Evolutionary conservation across 202 grass and related monocot genomes (phyloP).

Genomic region (Cymbopogon flexuosus): DNA sequence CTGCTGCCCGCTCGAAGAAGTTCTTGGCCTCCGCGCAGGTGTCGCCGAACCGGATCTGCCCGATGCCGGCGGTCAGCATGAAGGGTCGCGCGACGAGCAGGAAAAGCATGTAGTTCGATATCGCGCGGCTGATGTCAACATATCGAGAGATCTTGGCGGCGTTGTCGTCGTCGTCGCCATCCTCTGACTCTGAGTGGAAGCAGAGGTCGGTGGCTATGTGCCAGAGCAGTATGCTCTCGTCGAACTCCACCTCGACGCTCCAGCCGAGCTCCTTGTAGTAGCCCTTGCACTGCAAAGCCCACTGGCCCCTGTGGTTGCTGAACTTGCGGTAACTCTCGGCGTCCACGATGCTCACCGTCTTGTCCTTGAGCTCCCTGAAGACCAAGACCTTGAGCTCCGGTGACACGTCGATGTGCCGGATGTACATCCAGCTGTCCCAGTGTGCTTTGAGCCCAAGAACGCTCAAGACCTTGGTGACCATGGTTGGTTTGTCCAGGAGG

Average conservation of each 20-base stretch:
- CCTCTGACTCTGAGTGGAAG: constrained; percentile 10
- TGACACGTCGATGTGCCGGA: constrained; percentile 22
- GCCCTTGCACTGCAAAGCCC: constrained; percentile 47
- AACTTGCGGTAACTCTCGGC: constrained; percentile 43
- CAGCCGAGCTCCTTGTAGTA: constrained; percentile 44
- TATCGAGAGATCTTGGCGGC: not conserved
- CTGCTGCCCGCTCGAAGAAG: constrained; percentile 34
- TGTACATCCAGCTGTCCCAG: constrained; percentile 24
- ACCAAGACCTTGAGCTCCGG: constrained; percentile 36
- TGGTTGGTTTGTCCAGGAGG: constrained; percentile 23
- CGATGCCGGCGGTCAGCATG: constrained; percentile 45
- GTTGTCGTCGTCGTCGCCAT: not conserved
- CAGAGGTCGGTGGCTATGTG: constrained; percentile 41
- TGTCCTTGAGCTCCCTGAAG: constrained; percentile 47
- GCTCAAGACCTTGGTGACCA: constrained; percentile 9
- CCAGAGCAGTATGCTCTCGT: constrained; percentile 65
- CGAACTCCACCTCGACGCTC: constrained; percentile 52
- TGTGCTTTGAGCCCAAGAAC: constrained; percentile 26
- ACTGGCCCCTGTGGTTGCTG: constrained; percentile 50
- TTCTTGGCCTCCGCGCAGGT: constrained; percentile 52
- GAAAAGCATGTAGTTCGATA: constrained; percentile 55
- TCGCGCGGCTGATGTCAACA: constrained; percentile 5
- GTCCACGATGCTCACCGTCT: constrained; percentile 32
- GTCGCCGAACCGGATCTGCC: constrained; percentile 50
- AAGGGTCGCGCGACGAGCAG: constrained; percentile 39